Evolutionary conservation across 805 yeast species (phyloP).

Genomic region (Saturnispora serradocipensis): DNA sequence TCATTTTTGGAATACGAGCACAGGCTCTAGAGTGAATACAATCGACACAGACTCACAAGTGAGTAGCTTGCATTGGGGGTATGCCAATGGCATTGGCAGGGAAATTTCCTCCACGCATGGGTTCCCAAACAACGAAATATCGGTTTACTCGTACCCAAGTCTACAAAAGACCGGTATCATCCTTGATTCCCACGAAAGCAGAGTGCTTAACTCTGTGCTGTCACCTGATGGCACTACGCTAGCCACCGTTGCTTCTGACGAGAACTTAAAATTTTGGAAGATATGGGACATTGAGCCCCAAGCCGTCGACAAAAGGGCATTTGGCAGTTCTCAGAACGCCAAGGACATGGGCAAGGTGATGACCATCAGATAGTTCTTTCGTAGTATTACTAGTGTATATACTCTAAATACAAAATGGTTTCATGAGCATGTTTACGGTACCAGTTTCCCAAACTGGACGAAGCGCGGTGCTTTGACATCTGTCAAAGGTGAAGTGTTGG

Average conservation of each 20-base stretch:
- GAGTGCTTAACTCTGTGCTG: slow-evolving; percentile 73
- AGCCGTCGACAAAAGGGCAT: slow-evolving; percentile 16
- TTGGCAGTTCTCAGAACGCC: slow-evolving; percentile 27
- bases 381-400: background rate
- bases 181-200: slow-evolving; percentile 75
- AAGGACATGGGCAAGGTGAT: slow-evolving; percentile 42
- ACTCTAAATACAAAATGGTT: background rate
- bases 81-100: slow-evolving; percentile 55
- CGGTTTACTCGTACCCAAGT: slow-evolving; percentile 79
- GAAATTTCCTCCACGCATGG: slow-evolving; percentile 95
- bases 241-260: slow-evolving; percentile 95
- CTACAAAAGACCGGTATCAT: slow-evolving; percentile 84
- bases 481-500: background rate
- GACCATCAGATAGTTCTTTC: slow-evolving; percentile 36
- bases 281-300: slow-evolving; percentile 49
- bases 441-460: background rate
- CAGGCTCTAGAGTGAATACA: slow-evolving; percentile 78
- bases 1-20: slow-evolving; percentile 91
- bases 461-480: background rate
- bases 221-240: slow-evolving; percentile 86
- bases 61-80: slow-evolving; percentile 89
- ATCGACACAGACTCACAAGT: slow-evolving; percentile 92
- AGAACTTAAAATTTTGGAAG: slow-evolving; percentile 90
- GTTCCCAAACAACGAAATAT: slow-evolving; percentile 75
- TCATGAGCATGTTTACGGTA: background rate